phyloP scores from a whole-genome alignment of 129 eudicot species.

The Calendula officinalis region DNA sequence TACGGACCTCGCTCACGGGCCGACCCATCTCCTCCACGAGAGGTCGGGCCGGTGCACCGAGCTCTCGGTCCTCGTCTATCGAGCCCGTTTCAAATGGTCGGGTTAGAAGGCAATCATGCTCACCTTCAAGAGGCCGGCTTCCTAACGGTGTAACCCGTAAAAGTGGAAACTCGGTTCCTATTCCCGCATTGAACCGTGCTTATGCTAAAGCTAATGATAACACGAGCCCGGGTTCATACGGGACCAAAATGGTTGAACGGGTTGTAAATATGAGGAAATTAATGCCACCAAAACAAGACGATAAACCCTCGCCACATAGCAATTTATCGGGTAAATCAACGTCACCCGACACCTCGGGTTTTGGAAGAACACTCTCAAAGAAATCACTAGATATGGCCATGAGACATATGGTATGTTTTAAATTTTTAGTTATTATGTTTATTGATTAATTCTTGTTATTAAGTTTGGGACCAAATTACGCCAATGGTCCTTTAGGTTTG shows the following conservation, averaged over 20 bases:
- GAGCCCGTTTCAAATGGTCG: constrained; percentile 73
- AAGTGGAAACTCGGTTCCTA: constrained; percentile 91
- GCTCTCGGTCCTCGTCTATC: constrained; percentile 72
- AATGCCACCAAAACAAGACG: constrained; percentile 81
- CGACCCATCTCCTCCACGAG: constrained; percentile 71
- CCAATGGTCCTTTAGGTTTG: too few relatives aligned
- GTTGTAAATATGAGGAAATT: constrained; percentile 84
- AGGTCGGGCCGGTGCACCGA: constrained; percentile 83
- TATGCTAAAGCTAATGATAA: constrained; percentile 84
- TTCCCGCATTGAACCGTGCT: constrained; percentile 62
- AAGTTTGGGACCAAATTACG: not conserved
- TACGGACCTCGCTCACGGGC: constrained; percentile 78
- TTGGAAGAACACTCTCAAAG: constrained; percentile 87
- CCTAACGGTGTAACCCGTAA: constrained; percentile 59
- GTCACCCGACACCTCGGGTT: constrained; percentile 84
- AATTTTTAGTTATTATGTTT: not conserved
- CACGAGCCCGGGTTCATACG: constrained; percentile 68
- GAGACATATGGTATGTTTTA: constrained; percentile 84
- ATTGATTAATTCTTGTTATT: not conserved
- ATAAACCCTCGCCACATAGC: constrained; percentile 68
- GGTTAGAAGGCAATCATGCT: constrained; percentile 85
- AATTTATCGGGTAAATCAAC: constrained; percentile 78
- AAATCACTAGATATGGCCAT: constrained; percentile 97
- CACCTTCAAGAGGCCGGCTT: constrained; percentile 91
- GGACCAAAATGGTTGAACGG: constrained; percentile 93